phyloP scores from a whole-genome alignment of 805 yeast species.

The Wickerhamiella cacticola region DNA sequence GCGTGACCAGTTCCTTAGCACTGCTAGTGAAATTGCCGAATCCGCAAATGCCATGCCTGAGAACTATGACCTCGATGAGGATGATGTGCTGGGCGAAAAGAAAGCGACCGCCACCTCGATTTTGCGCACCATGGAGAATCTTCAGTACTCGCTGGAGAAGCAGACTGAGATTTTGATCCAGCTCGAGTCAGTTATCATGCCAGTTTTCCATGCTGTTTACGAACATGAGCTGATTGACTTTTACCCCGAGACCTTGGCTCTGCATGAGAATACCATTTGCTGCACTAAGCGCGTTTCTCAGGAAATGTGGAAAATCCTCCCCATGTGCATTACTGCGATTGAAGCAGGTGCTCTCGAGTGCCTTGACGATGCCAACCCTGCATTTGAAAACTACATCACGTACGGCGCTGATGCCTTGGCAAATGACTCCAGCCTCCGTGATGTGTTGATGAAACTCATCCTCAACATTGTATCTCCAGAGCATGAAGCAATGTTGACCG shows the following conservation, averaged over 20 bases:
- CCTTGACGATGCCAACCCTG: conserved; percentile 63
- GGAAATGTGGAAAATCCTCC: conserved; percentile 62
- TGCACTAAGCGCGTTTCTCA: conserved; percentile 50
- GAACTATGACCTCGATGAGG: conserved; percentile 22
- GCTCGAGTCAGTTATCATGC: conserved; percentile 56
- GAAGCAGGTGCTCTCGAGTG: conserved; percentile 41
- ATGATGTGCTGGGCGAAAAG: conserved; percentile 8
- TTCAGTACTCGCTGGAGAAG: conserved; percentile 70
- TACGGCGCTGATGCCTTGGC: conserved; percentile 43
- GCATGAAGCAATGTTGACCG: conserved; percentile 22
- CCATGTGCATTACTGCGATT: conserved; percentile 33
- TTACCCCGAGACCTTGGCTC: conserved; percentile 62
- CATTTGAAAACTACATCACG: conserved; percentile 61
- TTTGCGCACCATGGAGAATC: conserved; percentile 69
- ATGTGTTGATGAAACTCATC: conserved; percentile 1
- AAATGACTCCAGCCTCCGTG: conserved; percentile 27
- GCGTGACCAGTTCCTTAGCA: conserved; percentile 58
- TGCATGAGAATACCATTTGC: conserved; percentile 58
- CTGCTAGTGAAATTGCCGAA: conserved; percentile 60
- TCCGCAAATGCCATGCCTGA: conserved; percentile 33
- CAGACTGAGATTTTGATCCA: conserved; percentile 51
- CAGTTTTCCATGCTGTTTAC: conserved; percentile 58
- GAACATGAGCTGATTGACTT: conserved; percentile 58
- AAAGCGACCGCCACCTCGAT: conserved; percentile 39
- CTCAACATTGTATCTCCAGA: background rate